phyloP scores from a whole-genome alignment of 768 basidiomycete genomes.

The Russula dissimulans region DNA sequence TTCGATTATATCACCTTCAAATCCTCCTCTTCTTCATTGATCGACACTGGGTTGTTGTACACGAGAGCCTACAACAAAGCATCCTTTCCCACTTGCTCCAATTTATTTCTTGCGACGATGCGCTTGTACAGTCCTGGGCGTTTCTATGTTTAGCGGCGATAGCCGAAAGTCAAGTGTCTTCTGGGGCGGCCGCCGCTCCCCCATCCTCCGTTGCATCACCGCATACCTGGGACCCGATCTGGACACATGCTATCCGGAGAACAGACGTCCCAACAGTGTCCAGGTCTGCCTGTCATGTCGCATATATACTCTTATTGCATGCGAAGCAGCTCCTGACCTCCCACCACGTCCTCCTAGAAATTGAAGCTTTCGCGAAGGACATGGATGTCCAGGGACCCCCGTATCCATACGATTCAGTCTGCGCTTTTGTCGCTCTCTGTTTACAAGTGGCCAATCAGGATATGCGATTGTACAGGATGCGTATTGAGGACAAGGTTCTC shows the following conservation, averaged over 20 bases:
- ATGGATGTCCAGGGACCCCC: slow-evolving; percentile 86
- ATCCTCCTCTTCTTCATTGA: slow-evolving; percentile 78
- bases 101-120: slow-evolving; percentile 56
- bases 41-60: slow-evolving; percentile 61
- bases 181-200: slow-evolving; percentile 5
- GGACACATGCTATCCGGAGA: slow-evolving; percentile 75
- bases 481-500: slow-evolving; percentile 78
- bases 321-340: slow-evolving; percentile 39
- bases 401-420: slow-evolving; percentile 84
- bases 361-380: slow-evolving; percentile 72
- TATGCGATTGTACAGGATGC: slow-evolving; percentile 72
- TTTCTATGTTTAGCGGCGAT: slow-evolving; percentile 75
- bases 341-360: slow-evolving; percentile 55
- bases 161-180: slow-evolving; percentile 27
- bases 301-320: slow-evolving; percentile 43
- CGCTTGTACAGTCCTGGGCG: slow-evolving; percentile 69
- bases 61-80: slow-evolving; percentile 45
- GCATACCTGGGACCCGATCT: slow-evolving; percentile 60
- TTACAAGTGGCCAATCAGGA: slow-evolving; percentile 71
- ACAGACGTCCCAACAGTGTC: slow-evolving; percentile 57
- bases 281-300: slow-evolving; percentile 71
- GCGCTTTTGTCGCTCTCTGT: slow-evolving; percentile 64
- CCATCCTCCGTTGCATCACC: slow-evolving; percentile 5
- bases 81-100: slow-evolving; percentile 48
- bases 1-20: slow-evolving; percentile 53